Percentiles rank a stretch among this genome's conserved stretches.
These are phyloP conservation scores for Auricularia heimuer DNA, from an alignment of 768 basidiomycete genomes.

Conservation along the genomic window DNA sequence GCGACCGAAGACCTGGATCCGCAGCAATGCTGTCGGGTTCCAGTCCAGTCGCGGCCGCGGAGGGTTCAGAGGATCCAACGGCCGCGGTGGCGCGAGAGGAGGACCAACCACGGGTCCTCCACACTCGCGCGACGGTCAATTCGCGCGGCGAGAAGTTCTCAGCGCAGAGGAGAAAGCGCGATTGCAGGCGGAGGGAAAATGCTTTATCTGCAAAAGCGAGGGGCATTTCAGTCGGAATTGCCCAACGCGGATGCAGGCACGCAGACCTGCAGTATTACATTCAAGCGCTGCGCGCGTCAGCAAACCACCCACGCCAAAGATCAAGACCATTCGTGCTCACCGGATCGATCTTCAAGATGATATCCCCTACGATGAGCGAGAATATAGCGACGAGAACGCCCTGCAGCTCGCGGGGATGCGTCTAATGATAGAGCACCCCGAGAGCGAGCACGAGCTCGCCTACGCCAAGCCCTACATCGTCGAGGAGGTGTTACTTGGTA, in stretches of 20 bases:
- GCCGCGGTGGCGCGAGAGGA: not conserved
- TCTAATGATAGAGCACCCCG: not conserved
- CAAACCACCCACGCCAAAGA: not conserved
- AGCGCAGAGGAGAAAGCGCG: not conserved
- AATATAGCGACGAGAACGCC: not conserved
- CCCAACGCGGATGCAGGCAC: constrained; percentile 14
- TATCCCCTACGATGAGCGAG: not conserved
- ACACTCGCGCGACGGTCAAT: no score
- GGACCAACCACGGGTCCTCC: not conserved
- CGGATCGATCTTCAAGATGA: no score
- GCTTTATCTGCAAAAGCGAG: constrained; percentile 20
- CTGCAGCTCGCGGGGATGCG: not conserved
- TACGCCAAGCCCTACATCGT: not conserved
- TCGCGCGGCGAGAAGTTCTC: not conserved
- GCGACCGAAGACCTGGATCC: not conserved
- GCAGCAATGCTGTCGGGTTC: no score
- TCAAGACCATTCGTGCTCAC: no score
- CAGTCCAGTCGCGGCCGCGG: no score
- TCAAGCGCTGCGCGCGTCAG: not conserved
- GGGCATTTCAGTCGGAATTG: constrained; percentile 24
- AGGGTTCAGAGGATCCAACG: no score
- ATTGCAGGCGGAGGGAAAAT: constrained; percentile 12
- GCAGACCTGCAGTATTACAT: not conserved
- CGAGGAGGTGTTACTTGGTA: not conserved
- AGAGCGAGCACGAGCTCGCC: not conserved